Percentiles rank a stretch among this genome's conserved stretches.
phyloP scores from a whole-genome alignment of 2,329 filamentous ascomycete species.

The Neophaeococcomyces mojaviensis region DNA sequence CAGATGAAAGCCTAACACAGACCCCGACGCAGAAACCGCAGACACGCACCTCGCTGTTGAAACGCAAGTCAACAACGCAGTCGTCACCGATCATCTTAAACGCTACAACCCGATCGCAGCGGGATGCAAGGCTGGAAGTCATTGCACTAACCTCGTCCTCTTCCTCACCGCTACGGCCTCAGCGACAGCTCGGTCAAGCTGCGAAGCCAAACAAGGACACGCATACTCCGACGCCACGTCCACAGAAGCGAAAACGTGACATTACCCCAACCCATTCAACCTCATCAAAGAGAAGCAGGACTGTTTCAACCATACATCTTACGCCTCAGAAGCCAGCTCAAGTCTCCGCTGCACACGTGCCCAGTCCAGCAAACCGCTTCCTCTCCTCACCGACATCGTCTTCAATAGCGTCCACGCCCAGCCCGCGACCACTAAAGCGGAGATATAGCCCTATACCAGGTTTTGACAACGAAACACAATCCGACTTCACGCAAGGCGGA shows the following conservation, averaged over 20 bases:
- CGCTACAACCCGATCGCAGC: slow-evolving; percentile 5
- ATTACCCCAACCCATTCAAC: background rate
- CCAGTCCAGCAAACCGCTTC: background rate
- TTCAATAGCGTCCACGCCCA: slow-evolving; percentile 13
- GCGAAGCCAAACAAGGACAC: background rate
- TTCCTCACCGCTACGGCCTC: too few species aligned
- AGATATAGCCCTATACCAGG: slow-evolving; percentile 19
- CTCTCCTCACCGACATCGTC: slow-evolving; percentile 7
- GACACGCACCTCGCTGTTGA: background rate
- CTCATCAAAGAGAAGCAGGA: background rate
- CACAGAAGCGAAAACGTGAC: background rate
- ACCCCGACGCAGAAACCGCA: background rate
- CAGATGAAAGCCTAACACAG: background rate
- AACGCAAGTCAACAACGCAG: background rate
- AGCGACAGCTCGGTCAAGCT: background rate
- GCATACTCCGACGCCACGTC: background rate
- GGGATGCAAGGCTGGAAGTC: slow-evolving; percentile 3
- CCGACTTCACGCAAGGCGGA: slow-evolving; percentile 23
- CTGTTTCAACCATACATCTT: too few species aligned
- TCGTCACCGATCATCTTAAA: slow-evolving; percentile 3
- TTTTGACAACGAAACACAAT: slow-evolving; percentile 23
- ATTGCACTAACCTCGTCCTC: slow-evolving; percentile 1
- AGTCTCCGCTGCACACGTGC: too few species aligned
- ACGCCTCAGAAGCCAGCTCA: too few species aligned
- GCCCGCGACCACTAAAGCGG: slow-evolving; percentile 11